phyloP scores from a whole-genome alignment of 1,284 basidiomycete species.

The Naganishia liquefaciens region DNA sequence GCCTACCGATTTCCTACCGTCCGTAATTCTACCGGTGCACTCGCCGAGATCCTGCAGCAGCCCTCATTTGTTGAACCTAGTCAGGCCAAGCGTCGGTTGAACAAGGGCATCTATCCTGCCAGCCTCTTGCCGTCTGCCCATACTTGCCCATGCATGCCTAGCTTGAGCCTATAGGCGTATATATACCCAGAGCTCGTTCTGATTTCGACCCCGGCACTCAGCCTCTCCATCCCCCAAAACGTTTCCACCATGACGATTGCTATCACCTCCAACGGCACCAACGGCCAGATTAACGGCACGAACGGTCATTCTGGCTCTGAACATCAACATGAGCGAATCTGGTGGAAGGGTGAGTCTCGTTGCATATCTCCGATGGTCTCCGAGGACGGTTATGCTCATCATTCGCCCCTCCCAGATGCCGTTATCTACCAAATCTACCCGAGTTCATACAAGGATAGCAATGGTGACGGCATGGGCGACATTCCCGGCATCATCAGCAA shows the following conservation, averaged over 20 bases:
- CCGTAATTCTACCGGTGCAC: slow-evolving; percentile 6
- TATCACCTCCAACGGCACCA: slow-evolving; percentile 10
- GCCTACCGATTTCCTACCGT: neutral
- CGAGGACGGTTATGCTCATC: neutral
- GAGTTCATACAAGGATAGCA: slow-evolving; percentile 50
- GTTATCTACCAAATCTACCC: slow-evolving; percentile 47
- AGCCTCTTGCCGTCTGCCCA: neutral
- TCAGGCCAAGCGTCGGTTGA: neutral
- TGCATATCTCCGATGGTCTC: neutral
- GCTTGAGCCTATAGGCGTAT: too few species aligned
- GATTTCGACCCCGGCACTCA: neutral
- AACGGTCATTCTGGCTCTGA: slow-evolving; percentile 4
- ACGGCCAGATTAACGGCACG: slow-evolving; percentile 1
- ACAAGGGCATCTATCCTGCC: neutral
- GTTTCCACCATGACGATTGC: slow-evolving; percentile 6
- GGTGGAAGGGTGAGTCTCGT: slow-evolving; percentile 26
- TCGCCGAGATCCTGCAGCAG: slow-evolving; percentile 4
- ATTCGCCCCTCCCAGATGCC: slow-evolving; percentile 14
- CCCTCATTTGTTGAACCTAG: neutral
- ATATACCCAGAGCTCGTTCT: neutral
- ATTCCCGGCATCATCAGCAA: slow-evolving; percentile 54
- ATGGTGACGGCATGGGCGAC: slow-evolving; percentile 54
- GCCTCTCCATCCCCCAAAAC: too few species aligned
- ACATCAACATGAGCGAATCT: slow-evolving; percentile 16
- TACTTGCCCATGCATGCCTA: neutral